A percentile compares a stretch with the other conserved stretches of the same genome.
Evolutionary conservation across 139 green algal genomes (phyloP).

Genomic region (Klebsormidium nitens): DNA sequence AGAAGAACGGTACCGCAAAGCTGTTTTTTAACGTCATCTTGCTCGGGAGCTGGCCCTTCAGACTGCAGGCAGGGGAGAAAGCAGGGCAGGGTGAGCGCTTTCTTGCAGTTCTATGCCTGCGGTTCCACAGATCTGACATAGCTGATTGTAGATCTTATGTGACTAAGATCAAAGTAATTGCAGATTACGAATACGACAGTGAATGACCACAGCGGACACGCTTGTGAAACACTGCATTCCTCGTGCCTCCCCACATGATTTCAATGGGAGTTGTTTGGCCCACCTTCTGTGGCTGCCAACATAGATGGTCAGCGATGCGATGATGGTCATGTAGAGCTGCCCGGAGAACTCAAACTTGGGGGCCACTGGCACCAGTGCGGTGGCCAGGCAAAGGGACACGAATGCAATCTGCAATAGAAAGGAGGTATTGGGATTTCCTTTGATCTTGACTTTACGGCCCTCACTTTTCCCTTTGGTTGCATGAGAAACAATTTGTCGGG

Average conservation of each 20-base stretch:
- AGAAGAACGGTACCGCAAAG: conserved; percentile 16
- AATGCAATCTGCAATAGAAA: too few species aligned
- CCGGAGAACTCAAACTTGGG: conserved; percentile 16
- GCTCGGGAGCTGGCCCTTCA: not conserved
- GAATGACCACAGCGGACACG: not conserved
- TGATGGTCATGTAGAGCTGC: conserved; percentile 14
- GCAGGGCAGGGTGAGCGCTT: not conserved
- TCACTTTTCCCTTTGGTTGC: too few species aligned
- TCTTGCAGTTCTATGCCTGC: too few species aligned
- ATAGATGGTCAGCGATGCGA: conserved; percentile 21
- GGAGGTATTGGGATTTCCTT: too few species aligned
- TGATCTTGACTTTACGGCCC: too few species aligned
- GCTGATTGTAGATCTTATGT: too few species aligned
- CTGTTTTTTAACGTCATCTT: conserved; percentile 13
- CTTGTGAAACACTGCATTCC: too few species aligned
- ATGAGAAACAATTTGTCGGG: too few species aligned
- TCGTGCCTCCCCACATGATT: too few species aligned
- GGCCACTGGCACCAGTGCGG: conserved; percentile 20
- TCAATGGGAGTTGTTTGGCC: not conserved
- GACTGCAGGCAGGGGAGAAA: conserved; percentile 4
- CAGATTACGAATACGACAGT: not conserved
- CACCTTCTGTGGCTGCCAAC: conserved; percentile 26
- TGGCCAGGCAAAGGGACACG: too few species aligned
- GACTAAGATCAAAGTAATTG: not conserved
- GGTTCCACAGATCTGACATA: too few species aligned